Base-by-base conservation (phyloP, 208 protist genomes). In the Sergeia podlipaevii region DNA sequence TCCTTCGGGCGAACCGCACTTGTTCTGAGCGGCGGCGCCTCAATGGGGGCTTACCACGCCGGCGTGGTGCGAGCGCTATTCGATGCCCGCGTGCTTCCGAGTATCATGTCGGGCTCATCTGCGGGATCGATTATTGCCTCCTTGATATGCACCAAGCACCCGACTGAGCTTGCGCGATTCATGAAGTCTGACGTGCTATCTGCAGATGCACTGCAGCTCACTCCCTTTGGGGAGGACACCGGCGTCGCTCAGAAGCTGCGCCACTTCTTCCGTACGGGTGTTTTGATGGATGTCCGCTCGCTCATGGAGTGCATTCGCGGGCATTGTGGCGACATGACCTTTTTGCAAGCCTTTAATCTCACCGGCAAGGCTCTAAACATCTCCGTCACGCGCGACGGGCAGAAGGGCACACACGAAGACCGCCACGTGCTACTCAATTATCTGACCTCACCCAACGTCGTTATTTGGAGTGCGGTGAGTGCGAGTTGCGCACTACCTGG, bases 321-420 rank as follows among this genome's bases (percentile, higher is more conserved):
- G 20, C 91, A 79, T 41, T 73, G 84, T 5, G 89, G 91, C 17
- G 80, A 96, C 60, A 42, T 94, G 15, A 97, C 89, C 10, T 96
- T 96, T 66, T 55, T 60, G 11, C 87, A 96, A 51, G 89, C 86
- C 11, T 96, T 89, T 55, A 45, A 77, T 30, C 51, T 74, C 44
- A 91, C 72, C 7, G 84, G 85, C 13, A 52, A 75, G 17, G 69
- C 89, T 20, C 67, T 97, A 52, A 96, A 96, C 61, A 81, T 97
- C 0, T 89, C 70, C 26, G 85, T 97, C 5, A 79, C 65, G 15
- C 67, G 67, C 36, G 68, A 73, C 27, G 49, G 70, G 26, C 73
- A 78, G 27, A 54, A 70, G 39, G 77, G 73, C 33, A 60, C 66
- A 24, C 60, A 70, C 34, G 49, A 69, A 2, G 76, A 77, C 44